Evolutionary conservation across 1,284 basidiomycete species (phyloP).

Genomic region (Boletus sp.): DNA sequence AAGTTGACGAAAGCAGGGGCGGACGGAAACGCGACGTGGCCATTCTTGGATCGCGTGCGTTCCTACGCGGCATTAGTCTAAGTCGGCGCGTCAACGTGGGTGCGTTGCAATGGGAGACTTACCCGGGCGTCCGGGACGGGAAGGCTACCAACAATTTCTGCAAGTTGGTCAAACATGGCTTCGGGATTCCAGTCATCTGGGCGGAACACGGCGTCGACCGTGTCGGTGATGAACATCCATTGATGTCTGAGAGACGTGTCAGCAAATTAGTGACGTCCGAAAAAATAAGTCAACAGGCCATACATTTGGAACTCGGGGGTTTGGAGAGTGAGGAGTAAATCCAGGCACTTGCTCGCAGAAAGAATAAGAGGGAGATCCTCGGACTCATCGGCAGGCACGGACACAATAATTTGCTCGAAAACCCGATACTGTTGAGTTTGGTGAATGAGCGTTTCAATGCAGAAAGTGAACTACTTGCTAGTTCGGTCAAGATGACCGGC

Average conservation of each 20-base stretch:
- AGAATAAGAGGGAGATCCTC: constrained; percentile 82
- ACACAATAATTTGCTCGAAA: constrained; percentile 63
- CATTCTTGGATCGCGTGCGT: constrained; percentile 27
- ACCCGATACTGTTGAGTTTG: constrained; percentile 57
- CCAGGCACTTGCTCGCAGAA: constrained; percentile 90
- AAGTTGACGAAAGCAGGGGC: constrained; percentile 25
- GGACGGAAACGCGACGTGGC: constrained; percentile 18
- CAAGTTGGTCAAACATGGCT: constrained; percentile 86
- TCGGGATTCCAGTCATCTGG: constrained; percentile 81
- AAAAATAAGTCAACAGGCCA: constrained; percentile 22
- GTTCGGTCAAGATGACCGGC: constrained; percentile 92
- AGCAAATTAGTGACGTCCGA: constrained; percentile 4
- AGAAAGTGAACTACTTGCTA: constrained; percentile 48
- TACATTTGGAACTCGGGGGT: constrained; percentile 98
- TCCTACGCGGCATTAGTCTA: constrained; percentile 16
- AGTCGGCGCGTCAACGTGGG: not conserved
- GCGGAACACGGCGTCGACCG: constrained; percentile 90
- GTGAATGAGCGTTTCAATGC: constrained; percentile 15
- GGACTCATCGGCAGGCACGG: constrained; percentile 69
- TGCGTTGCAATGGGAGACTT: constrained; percentile 11
- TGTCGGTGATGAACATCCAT: constrained; percentile 99
- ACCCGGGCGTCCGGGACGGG: constrained; percentile 45
- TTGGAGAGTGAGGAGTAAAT: constrained; percentile 86
- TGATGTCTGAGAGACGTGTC: constrained; percentile 66
- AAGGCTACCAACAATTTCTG: constrained; percentile 73